Evolutionary conservation across 192 early-diverging fungal species (phyloP), one percentile per base, ranked within the genome.

Genomic region (Lunasporangiospora selenospora): DNA sequence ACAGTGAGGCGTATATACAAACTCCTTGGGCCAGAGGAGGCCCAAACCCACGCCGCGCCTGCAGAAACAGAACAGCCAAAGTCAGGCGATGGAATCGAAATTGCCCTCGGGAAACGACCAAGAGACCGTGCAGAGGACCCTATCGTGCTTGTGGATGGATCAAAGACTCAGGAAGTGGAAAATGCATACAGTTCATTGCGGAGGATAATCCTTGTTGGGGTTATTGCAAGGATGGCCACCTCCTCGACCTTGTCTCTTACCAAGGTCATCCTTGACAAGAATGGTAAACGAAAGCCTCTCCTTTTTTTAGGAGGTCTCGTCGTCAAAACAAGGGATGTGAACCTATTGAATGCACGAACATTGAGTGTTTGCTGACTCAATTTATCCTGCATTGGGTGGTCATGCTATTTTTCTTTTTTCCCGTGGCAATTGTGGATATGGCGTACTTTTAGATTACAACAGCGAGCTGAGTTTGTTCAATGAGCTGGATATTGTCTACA

Each of bases 111-210:
- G 48, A 15, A 58, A 67, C n/a, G n/a, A n/a, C n/a, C n/a, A 33
- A 30, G 65, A 0, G 26, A 10, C 4, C 56, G 65, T 12, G 54
- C 19, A n/a, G 7, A 19, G 18, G 55, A 51, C 6, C n/a, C 23
- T 3, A 19, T 16, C 30, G 26, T 51, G 23, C 5, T 70, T 12
- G 50, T 67, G 21, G 49, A 70, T 55, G 66, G 66, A 19, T 3
- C 29, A 13, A 60, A 23, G 3, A 24, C 43, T 13, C 45, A 61
- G 26, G 13, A 52, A 32, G 66, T 61, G 11, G 58, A 70, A 30
- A 70, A 44, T 43, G 51, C 38, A 10, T 70, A 37, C 38, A 36
- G 58, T 33, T n/a, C 36, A 30, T 24, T 70, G 10, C 36, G 66
- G 30, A 30, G 66, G 23, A 50, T 39, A 5, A 39, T 56, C 3